Evolutionary conservation across 129 eudicot genomes (phyloP), one percentile per base, ranked within the genome.

Genomic region (Solidago caesia): DNA sequence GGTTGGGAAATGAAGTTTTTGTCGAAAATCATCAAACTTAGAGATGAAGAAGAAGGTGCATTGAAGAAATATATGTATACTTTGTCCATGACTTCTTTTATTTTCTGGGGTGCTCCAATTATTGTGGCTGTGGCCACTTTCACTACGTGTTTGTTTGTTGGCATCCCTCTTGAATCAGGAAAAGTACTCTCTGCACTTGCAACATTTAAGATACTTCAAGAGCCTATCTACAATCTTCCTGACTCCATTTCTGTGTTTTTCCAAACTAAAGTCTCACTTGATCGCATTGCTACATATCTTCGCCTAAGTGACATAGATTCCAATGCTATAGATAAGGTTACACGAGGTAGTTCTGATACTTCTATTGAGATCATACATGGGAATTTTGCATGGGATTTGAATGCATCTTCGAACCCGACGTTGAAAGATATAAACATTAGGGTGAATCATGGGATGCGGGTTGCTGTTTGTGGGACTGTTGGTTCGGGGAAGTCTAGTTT

Each of bases 1-100:
- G 96, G 96, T n/a, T 88, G 97, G 99, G 99, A 94, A 76, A 78
- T 91, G 97, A 91, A 88, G 81, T 91, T 94, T 75, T 80, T 94
- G 78, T 87, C 97, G 0, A 94, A 84, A 80, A 80, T 88, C 51
- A 49, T 29, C 3, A 89, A 86, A 39, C 84, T 88, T 15, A 77
- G 98, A 41, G 80, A 85, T 26, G 78, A 45, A n/a, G 98, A 94
- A 73, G 69, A 79, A 11, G 84, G 87, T 3, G 89, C 97, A 79
- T 77, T 94, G 82, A 81, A 53, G 4, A 94, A 84, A 46, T 94
- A 75, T 46, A 60, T 86, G 64, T 90, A 88, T 62, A 87, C 93
- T 2, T 42, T 65, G 6, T 85, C 97, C 4, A n/a, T 80, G 57
- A 81, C 78, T 45, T 70, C 88, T 16, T 86, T 87, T 73, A 71